Percentiles rank a stretch among this genome's conserved stretches.
phyloP scores from a whole-genome alignment of 352 stramenopile genomes.

The Phytophthora colocasiae region DNA sequence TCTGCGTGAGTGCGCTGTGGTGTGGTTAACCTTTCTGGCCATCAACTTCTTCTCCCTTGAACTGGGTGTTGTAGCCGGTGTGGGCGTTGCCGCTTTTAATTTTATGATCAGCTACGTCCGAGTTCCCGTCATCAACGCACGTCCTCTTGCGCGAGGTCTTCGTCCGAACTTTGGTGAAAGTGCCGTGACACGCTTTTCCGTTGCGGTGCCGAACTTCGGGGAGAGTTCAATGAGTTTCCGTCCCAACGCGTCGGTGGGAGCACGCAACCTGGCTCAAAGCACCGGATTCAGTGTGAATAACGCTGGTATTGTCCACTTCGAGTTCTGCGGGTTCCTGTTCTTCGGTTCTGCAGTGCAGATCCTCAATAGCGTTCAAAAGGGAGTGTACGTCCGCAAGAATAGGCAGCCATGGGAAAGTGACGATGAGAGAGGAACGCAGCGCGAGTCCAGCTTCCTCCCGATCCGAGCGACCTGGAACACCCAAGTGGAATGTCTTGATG shows the following conservation, averaged over 20 bases:
- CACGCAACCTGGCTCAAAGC: constrained; percentile 49
- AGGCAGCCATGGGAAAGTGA: constrained; percentile 1
- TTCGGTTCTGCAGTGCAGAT: constrained; percentile 82
- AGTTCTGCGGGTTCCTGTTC: constrained; percentile 85
- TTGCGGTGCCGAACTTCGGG: constrained; percentile 48
- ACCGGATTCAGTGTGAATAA: constrained; percentile 59
- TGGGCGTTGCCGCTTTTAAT: constrained; percentile 86
- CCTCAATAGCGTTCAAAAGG: constrained; percentile 71
- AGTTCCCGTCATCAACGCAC: constrained; percentile 59
- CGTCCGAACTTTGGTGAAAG: constrained; percentile 41
- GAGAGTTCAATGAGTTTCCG: constrained; percentile 26
- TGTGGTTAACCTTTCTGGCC: constrained; percentile 91
- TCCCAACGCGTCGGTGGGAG: constrained; percentile 34
- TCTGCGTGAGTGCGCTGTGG: constrained; percentile 91
- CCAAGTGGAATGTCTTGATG: constrained; percentile 73
- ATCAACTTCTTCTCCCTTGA: constrained; percentile 95
- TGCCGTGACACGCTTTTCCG: constrained; percentile 63
- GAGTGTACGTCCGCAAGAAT: constrained; percentile 59
- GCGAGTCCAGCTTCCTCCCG: constrained; percentile 45
- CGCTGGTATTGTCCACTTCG: constrained; percentile 68
- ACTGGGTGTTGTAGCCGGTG: constrained; percentile 93
- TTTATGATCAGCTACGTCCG: constrained; percentile 78
- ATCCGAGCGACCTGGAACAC: constrained; percentile 47
- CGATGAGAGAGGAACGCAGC: constrained; percentile 21
- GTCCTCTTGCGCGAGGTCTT: constrained; percentile 44